Evolutionary conservation across 23 red algal species (phyloP).

Genomic region (Gracilaria gracilis): DNA sequence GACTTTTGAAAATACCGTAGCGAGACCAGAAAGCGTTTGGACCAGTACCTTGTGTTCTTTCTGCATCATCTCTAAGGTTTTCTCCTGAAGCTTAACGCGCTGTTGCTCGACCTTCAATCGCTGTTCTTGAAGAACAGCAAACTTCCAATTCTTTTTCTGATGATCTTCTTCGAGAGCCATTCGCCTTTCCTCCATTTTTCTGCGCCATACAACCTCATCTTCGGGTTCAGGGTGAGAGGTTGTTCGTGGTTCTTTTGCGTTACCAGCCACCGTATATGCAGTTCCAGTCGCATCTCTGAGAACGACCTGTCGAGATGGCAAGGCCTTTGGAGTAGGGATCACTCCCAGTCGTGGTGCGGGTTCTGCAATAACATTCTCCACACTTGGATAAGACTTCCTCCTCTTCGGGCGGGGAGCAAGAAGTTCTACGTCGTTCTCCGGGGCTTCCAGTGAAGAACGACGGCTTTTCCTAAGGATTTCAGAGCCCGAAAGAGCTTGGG

Average conservation of each 20-base stretch:
- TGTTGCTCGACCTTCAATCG: background rate
- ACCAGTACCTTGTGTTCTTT: background rate
- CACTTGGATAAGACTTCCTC: background rate
- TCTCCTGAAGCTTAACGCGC: conserved; percentile 15
- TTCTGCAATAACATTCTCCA: background rate
- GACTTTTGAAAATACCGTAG: background rate
- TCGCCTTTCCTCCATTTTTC: conserved; percentile 15
- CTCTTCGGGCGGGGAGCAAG: background rate
- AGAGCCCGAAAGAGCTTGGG: background rate
- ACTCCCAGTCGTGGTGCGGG: too few species aligned
- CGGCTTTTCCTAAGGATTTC: background rate
- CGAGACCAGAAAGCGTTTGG: background rate
- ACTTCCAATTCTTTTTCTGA: background rate
- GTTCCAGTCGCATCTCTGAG: background rate
- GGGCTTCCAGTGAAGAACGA: background rate
- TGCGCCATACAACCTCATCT: background rate
- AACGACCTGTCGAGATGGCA: too few species aligned
- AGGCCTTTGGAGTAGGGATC: too few species aligned
- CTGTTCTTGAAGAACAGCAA: background rate
- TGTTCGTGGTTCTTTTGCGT: background rate
- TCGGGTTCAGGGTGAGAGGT: background rate
- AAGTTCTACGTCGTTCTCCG: background rate
- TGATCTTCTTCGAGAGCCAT: conserved; percentile 1
- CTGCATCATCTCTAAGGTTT: background rate
- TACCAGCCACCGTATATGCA: background rate